A percentile compares a stretch with the other conserved stretches of the same genome.
These are phyloP conservation scores for Hypoxylon sp. DNA, from an alignment of 2,329 filamentous ascomycete genomes.

Conservation along the genomic window DNA sequence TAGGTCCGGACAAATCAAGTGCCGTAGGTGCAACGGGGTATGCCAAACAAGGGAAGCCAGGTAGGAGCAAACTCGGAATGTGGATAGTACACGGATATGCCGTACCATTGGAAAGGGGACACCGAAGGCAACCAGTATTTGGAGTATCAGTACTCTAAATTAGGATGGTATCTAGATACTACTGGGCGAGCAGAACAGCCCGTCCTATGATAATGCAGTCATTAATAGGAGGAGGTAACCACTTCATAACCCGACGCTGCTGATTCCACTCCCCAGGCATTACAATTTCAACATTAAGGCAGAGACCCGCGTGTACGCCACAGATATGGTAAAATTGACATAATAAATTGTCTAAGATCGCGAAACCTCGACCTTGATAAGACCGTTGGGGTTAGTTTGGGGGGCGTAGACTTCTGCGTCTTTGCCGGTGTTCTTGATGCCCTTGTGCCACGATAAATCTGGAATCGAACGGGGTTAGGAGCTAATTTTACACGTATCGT, in stretches of 20 bases:
- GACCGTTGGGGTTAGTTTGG: conserved; percentile 91
- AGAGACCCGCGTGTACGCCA: conserved; percentile 42
- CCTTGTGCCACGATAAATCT: conserved; percentile 98
- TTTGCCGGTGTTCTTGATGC: conserved; percentile 92
- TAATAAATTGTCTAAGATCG: conserved; percentile 58
- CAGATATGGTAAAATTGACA: conserved; percentile 38
- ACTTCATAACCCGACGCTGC: conserved; percentile 16
- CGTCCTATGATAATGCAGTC: conserved; percentile 14
- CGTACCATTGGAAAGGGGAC: neutral
- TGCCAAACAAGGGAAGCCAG: neutral
- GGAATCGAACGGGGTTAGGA: conserved; percentile 29
- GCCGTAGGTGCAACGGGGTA: neutral
- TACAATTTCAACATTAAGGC: conserved; percentile 30
- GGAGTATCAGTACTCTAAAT: conserved; percentile 25
- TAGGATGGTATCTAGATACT: conserved; percentile 45
- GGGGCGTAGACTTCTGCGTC: conserved; percentile 97
- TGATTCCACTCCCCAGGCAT: conserved; percentile 23
- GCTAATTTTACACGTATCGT: neutral
- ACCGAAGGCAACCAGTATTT: conserved; percentile 6
- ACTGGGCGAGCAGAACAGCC: conserved; percentile 21
- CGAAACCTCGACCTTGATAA: conserved; percentile 93
- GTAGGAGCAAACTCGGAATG: neutral
- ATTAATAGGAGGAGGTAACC: neutral
- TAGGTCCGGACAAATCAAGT: neutral
- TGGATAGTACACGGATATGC: conserved; percentile 2